Evolutionary conservation across 2,329 filamentous ascomycete genomes (phyloP), one percentile per base, ranked within the genome.

Genomic region (Sporothrix pallida): DNA sequence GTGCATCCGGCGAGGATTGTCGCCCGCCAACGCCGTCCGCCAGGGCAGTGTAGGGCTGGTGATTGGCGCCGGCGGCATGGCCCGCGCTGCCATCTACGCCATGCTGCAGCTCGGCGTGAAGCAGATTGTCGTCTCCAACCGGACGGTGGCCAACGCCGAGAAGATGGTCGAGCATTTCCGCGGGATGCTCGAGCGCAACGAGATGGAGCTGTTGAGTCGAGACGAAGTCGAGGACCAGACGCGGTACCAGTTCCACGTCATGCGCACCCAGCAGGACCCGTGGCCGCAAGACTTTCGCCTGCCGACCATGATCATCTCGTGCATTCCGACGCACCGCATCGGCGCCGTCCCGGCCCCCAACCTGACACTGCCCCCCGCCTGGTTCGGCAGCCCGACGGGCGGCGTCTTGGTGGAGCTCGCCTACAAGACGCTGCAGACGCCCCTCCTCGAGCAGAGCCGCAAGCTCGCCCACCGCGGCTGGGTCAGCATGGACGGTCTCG

Each of bases 271-370:
- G 26, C 82, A 85, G 2, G 86, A 90, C 42, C 80, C 85, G 5
- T 94, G 92, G 92, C 92, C 92, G 1, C 79, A 82, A 46, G 83
- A 84, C 1, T 89, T 86, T 75, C 86, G 87, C 58, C 87, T 87
- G 58, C 91, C 92, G 0, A 93, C 91, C 0, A 90, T 94, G 79
- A 87, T 94, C n/a, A 84, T 93, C 1, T 92, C 90, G 1, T 93
- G 91, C 77, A 91, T 94, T n/a, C 91, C 91, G 0, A 89, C 90
- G 0, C 88, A 90, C 71, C 86, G 87, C 1, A 84, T 89, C 17
- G 86, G 89, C 46, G 87, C 88, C 56, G 85, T 84, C 26, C 87
- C 88, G 10, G 86, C 89, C 1, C 89, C 91, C 3, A 87, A 92
- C 75, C 93, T 93, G 76, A 89, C 88, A 72, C 86, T 94, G 81